Evolutionary conservation across 73 alveolate species (phyloP).

Genomic region (Paramecium pentaurelia): DNA sequence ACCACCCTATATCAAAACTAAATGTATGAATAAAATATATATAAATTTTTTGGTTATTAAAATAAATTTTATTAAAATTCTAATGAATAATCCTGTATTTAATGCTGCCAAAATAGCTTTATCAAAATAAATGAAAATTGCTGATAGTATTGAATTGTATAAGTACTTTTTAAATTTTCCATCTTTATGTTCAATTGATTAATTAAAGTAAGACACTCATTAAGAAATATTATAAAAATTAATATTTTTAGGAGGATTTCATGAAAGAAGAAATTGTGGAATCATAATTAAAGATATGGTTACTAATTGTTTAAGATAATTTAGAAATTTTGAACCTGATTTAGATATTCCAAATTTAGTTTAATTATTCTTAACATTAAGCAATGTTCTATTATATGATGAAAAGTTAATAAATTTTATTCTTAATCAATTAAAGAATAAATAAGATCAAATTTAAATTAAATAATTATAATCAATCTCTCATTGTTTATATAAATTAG

Average conservation of each 20-base stretch:
- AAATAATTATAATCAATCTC: not conserved
- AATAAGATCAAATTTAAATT: not conserved
- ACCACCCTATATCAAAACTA: not conserved
- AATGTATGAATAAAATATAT: not conserved
- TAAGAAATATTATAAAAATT: not conserved
- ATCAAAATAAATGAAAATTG: not conserved
- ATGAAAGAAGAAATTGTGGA: slow-evolving; percentile 23
- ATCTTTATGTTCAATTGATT: not conserved
- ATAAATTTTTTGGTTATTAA: not conserved
- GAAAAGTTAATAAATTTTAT: not conserved
- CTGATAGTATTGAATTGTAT: not conserved
- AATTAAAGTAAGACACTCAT: not conserved
- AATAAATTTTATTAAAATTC: not conserved
- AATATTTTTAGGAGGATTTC: not conserved
- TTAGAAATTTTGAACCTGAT: not conserved
- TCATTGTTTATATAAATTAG: not conserved
- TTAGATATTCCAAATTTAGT: not conserved
- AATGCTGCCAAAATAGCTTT: not conserved
- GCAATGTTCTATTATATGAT: not conserved
- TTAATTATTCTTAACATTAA: not conserved
- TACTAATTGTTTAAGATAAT: not conserved
- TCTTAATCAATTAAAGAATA: not conserved
- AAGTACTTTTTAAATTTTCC: not conserved
- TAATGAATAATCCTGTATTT: not conserved
- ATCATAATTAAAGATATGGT: not conserved